These are phyloP conservation scores for Atkinsonella texensis DNA, from an alignment of 2,329 filamentous ascomycete species.

Conservation along the genomic window DNA sequence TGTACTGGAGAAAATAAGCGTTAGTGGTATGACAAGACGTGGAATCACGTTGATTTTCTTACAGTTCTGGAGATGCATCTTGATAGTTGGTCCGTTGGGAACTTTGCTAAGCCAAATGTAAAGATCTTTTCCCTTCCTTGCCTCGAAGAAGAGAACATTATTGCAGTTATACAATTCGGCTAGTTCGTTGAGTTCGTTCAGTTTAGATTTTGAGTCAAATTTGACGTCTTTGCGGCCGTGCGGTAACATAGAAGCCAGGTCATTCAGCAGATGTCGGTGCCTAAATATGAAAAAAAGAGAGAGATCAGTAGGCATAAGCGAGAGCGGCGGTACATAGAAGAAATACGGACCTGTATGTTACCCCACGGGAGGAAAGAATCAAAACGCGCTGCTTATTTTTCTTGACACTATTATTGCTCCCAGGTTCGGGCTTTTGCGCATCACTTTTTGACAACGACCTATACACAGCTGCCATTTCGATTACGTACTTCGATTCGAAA, in stretches of 20 bases:
- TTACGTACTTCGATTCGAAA: not conserved
- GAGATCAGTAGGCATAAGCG: not conserved
- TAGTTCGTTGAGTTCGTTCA: conserved; percentile 67
- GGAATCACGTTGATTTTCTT: conserved; percentile 13
- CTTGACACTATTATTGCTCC: conserved; percentile 36
- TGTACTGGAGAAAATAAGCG: conserved; percentile 47
- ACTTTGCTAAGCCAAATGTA: conserved; percentile 91
- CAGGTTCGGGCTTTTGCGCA: conserved; percentile 35
- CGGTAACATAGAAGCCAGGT: conserved; percentile 77
- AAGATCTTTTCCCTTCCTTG: conserved; percentile 84
- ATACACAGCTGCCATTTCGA: conserved; percentile 55
- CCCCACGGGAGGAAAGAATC: conserved; percentile 83
- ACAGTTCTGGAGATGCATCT: conserved; percentile 70
- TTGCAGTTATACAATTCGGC: conserved; percentile 81
- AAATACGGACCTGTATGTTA: conserved; percentile 62
- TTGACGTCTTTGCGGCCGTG: conserved; percentile 93
- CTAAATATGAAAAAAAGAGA: conserved; percentile 29
- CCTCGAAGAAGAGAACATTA: conserved; percentile 91
- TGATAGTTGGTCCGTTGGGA: conserved; percentile 53
- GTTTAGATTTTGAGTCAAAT: conserved; percentile 88
- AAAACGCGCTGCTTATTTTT: conserved; percentile 69
- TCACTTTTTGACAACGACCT: conserved; percentile 57
- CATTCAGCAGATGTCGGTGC: conserved; percentile 85
- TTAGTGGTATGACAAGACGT: conserved; percentile 12
- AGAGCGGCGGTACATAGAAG: not conserved